These are phyloP conservation scores for Fusarium tupiense DNA, from an alignment of 2,329 filamentous ascomycete species.

Conservation along the genomic window DNA sequence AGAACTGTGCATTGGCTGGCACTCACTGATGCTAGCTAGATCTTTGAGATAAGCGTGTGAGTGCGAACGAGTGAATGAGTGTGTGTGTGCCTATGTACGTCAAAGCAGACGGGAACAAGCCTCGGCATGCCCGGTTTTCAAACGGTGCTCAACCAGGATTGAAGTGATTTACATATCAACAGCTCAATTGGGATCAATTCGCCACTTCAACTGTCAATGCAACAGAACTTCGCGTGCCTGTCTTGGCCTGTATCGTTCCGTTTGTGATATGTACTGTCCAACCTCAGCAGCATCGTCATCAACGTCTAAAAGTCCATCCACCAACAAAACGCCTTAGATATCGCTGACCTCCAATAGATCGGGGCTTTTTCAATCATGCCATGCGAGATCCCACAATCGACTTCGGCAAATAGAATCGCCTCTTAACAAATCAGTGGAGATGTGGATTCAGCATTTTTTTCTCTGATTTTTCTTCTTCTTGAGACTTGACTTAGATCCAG, in stretches of 20 bases:
- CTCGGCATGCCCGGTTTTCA: conserved; percentile 27
- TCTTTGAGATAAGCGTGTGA: conserved; percentile 32
- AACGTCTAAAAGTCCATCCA: not conserved
- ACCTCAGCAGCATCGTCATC: not conserved
- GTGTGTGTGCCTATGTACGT: conserved; percentile 3
- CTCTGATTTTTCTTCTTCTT: not conserved
- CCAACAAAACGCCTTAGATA: not conserved
- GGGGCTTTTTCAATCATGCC: not conserved
- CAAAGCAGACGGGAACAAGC: not conserved
- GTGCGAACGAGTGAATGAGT: not conserved
- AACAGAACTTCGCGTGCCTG: not conserved
- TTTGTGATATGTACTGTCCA: not conserved
- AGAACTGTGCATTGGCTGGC: not conserved
- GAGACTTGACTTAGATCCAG: not conserved
- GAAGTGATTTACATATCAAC: conserved; percentile 23
- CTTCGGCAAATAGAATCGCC: conserved; percentile 2
- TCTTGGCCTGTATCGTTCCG: not conserved
- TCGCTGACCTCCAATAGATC: not conserved
- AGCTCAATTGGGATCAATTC: conserved; percentile 15
- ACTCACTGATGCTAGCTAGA: conserved; percentile 9
- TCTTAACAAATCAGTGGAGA: conserved; percentile 17
- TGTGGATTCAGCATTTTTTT: not conserved
- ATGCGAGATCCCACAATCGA: conserved; percentile 2
- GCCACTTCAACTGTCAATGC: conserved; percentile 17
- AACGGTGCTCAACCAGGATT: conserved; percentile 7